Evolutionary conservation across 495 filamentous ascomycete genomes (phyloP), one percentile per base, ranked within the genome.

Genomic region (Penicillium egyptiacum): DNA sequence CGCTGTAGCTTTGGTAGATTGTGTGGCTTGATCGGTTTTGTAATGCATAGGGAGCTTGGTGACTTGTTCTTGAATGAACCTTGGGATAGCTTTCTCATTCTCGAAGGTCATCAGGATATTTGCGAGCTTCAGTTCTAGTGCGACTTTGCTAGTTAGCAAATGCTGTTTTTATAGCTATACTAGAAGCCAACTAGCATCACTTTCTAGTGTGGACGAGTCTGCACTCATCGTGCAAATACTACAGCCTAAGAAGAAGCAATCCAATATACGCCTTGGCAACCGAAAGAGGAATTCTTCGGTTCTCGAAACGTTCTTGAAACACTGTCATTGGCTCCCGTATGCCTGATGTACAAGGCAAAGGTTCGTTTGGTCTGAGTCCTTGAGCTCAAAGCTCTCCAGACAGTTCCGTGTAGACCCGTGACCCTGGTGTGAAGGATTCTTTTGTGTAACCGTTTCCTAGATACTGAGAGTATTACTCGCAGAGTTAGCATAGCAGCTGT

Each of bases 81-180:
- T 62, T 53, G 67, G 57, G 31, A 79, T 60, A 11, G 75, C 66
- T 45, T 65, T 60, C 42, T 53, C 61, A 59, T 78, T 68, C 56
- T 80, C 74, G 59, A 78, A 72, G 25, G 59, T 59, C 31, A 78
- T 64, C 53, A 78, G 60, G 56, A 78, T 73, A 55, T 78, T 79
- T 45, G 72, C 67, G 43, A 70, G 59, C 57, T 76, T 79, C 37
- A 79, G 58, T 63, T 77, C 77, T 77, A 31, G 9, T 11, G 30
- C 30, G 8, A 31, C 9, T 31, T 31, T 31, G 9, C 30, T 31
- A 9, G 10, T 31, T 12, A 31, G 30, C 30, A 31, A 31, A 31
- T 11, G 1, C 10, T 31, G 11, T 31, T 30, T 11, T 11, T 0
- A 31, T 9, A 4, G 4, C 30, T 2, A 2, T 30, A 11, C 30